Base-by-base conservation (phyloP, 2,329 filamentous ascomycete species). In the Penicillium verrucosum region DNA sequence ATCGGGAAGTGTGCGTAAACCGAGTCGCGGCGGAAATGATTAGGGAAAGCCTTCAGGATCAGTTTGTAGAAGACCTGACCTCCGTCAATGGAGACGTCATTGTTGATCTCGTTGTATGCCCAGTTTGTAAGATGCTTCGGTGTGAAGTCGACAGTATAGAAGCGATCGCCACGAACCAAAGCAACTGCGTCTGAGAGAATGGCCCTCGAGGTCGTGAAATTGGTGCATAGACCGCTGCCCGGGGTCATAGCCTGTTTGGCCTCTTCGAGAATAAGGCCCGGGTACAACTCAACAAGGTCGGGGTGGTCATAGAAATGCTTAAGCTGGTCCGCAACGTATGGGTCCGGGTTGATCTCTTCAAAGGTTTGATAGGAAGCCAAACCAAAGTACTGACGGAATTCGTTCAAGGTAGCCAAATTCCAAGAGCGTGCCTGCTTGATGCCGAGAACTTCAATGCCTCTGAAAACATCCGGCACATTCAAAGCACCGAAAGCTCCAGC, bases 371-470 rank as follows among this genome's bases (percentile, higher is more conserved):
- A 77, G 3, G 75, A 73, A 25, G 76, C 69, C 55, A 86, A 66
- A 30, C 81, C 81, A 56, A 80, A 84, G 68, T 74, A 82, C 59
- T 72, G 77, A 61, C 74, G 80, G 70, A 79, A 81, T 64, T 77
- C 81, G 62, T 88, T 88, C 38, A 88, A 70, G 0, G 83, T 83
- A 0, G 80, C 82, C 11, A 85, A 71, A 52, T 84, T 80, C 85
- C 84, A 87, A 37, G 81, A 80, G 38, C 85, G 81, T 6, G 81
- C 82, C 61, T 87, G 85, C 18, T 80, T 76, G 49, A 87, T 87
- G 9, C 84, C 85, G 2, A 86, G 77, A 3, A 86, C 77, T 68
- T 88, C 86, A n/a, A 88, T 79, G 1, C 79, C 76, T 63, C 80
- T 83, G 65, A 88, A 80, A 1, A 81, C 78, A 40, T 78, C 78